A percentile compares a stretch with the other conserved stretches of the same genome.
Evolutionary conservation across 768 basidiomycete species (phyloP).

Genomic region (Filobasidium floriforme): DNA sequence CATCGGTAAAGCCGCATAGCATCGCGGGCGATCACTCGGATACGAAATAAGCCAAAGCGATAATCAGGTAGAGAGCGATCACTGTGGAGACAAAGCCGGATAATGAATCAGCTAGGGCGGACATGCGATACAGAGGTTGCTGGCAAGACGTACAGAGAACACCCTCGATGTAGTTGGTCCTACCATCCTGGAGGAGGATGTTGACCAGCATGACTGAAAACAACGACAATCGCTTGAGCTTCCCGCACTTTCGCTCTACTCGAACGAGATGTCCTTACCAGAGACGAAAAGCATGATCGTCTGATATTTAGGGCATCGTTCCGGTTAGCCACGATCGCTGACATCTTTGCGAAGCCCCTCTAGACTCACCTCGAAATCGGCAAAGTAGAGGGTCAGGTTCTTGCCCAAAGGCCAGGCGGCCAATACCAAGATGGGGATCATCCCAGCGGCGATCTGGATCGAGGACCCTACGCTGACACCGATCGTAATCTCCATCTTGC

Average conservation of each 20-base stretch:
- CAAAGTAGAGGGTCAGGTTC: constrained; percentile 65
- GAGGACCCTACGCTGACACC: constrained; percentile 48
- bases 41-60: constrained; percentile 57
- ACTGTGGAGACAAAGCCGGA: constrained; percentile 23
- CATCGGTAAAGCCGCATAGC: no score
- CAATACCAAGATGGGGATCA: constrained; percentile 78
- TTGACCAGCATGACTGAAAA: constrained; percentile 67
- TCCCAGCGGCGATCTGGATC: constrained; percentile 64
- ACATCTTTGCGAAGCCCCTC: not conserved
- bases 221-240: not conserved
- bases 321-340: constrained; percentile 9
- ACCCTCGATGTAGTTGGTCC: constrained; percentile 89
- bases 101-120: constrained; percentile 20
- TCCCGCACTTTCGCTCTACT: not conserved
- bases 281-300: constrained; percentile 80
- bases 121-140: not conserved
- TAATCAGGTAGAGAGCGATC: constrained; percentile 66
- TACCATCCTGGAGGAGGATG: constrained; percentile 52
- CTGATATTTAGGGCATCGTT: constrained; percentile 40
- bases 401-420: constrained; percentile 65
- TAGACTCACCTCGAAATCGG: constrained; percentile 64
- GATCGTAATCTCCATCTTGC: constrained; percentile 66
- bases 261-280: not conserved
- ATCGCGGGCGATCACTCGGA: no score
- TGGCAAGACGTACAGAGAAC: constrained; percentile 53